Conservation (phyloP, 495 filamentous ascomycete genomes). For the Podospora pseudocomata region DNA sequence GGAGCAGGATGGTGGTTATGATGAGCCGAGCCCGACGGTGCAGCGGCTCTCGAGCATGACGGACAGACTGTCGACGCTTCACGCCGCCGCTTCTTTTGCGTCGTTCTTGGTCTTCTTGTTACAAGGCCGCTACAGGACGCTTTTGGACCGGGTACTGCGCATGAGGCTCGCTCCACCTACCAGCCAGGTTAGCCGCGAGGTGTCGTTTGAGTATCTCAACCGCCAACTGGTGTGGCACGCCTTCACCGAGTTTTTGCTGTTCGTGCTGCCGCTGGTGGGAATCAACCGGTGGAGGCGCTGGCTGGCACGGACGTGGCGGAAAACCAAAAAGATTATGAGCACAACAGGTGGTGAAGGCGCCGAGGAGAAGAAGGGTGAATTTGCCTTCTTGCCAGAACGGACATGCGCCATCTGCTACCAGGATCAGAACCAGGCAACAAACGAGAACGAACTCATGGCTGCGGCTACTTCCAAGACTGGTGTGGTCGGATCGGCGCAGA, state of each 20-base stretch:
- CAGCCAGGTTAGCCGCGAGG: constrained; percentile 78
- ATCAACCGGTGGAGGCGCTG: constrained; percentile 90
- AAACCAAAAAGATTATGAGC: constrained; percentile 61
- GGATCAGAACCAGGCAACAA: constrained; percentile 72
- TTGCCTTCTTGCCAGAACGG: constrained; percentile 81
- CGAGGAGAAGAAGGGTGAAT: constrained; percentile 65
- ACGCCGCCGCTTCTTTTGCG: constrained; percentile 73
- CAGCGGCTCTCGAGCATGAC: constrained; percentile 64
- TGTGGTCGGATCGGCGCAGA: constrained; percentile 80
- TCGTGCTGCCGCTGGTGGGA: constrained; percentile 88
- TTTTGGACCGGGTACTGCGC: constrained; percentile 80
- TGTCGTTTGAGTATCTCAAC: constrained; percentile 96
- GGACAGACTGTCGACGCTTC: constrained; percentile 61
- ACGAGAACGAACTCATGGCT: constrained; percentile 66
- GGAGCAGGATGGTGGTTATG: constrained; percentile 67
- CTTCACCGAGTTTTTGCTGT: constrained; percentile 96
- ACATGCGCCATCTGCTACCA: constrained; percentile 98
- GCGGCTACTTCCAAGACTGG: constrained; percentile 59
- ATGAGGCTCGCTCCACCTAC: constrained; percentile 82
- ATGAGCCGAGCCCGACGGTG: constrained; percentile 51
- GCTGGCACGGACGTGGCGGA: constrained; percentile 79
- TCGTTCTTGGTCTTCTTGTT: constrained; percentile 89
- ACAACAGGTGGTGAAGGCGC: constrained; percentile 36
- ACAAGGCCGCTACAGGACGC: constrained; percentile 85
- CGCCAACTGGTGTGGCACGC: constrained; percentile 98